These are phyloP conservation scores for Bathelium albidoporum DNA, from an alignment of 495 filamentous ascomycete genomes.

Conservation along the genomic window DNA sequence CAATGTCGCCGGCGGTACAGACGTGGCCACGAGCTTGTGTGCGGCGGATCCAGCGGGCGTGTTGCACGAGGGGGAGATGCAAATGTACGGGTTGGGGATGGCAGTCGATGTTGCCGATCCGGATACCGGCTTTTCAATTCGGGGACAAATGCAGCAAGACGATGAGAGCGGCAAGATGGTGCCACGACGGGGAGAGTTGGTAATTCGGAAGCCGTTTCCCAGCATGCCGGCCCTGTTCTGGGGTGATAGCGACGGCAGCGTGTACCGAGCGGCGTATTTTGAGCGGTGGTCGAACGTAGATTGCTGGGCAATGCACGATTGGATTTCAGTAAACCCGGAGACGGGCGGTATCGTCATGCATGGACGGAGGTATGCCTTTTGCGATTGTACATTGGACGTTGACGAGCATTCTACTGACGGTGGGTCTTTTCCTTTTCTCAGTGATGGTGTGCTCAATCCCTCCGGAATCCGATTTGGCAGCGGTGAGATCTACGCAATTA, in stretches of 20 bases:
- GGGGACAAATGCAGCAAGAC: conserved; percentile 38
- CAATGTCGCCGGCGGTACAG: conserved; percentile 73
- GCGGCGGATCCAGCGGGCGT: conserved; percentile 57
- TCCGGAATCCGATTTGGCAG: conserved; percentile 83
- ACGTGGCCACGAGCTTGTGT: conserved; percentile 64
- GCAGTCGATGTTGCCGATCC: conserved; percentile 58
- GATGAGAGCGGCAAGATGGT: conserved; percentile 51
- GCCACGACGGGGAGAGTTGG: conserved; percentile 45
- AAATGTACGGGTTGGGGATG: conserved; percentile 55
- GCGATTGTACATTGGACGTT: neutral
- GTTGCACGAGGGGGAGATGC: conserved; percentile 64
- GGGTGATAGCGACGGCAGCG: conserved; percentile 45
- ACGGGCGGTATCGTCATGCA: conserved; percentile 60
- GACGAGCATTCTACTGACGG: neutral
- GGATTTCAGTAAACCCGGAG: conserved; percentile 56
- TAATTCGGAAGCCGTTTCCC: conserved; percentile 54
- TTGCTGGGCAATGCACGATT: conserved; percentile 70
- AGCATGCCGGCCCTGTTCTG: conserved; percentile 68
- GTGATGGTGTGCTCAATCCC: conserved; percentile 59
- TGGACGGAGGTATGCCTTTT: conserved; percentile 66
- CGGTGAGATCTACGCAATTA: conserved; percentile 67
- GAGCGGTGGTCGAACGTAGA: conserved; percentile 53
- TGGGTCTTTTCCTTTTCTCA: neutral
- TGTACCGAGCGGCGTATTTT: conserved; percentile 63
- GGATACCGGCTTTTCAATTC: conserved; percentile 40